Conservation (phyloP, 2,329 filamentous ascomycete species). For the Ceratocystis ficicola region DNA sequence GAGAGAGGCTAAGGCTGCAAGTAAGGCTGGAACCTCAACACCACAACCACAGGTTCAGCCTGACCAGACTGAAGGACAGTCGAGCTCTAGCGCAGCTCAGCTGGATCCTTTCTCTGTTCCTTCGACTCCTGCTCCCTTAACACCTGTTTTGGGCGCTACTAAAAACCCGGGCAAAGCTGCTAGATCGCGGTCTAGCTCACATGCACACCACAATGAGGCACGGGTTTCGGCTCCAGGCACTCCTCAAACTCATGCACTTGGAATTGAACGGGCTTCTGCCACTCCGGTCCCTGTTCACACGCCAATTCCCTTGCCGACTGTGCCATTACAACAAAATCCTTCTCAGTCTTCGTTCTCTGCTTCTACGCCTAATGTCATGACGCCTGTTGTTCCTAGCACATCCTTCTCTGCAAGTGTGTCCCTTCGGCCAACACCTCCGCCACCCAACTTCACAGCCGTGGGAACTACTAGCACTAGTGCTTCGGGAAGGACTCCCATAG, state of each 20-base stretch:
- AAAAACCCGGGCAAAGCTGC: conserved; percentile 32
- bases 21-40: conserved; percentile 34
- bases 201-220: conserved; percentile 36
- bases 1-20: conserved; percentile 26
- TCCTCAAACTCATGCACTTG: conserved; percentile 31
- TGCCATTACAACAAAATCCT: conserved; percentile 29
- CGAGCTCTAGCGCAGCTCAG: not conserved
- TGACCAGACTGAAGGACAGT: not conserved
- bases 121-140: conserved; percentile 27
- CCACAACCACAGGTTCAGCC: conserved; percentile 16
- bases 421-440: conserved; percentile 9
- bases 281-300: conserved; percentile 15
- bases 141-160: conserved; percentile 37
- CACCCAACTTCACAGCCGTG: conserved; percentile 14
- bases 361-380: conserved; percentile 24
- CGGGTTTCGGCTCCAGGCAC: conserved; percentile 29
- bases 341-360: conserved; percentile 26
- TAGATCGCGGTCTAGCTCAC: conserved; percentile 45
- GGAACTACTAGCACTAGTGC: not conserved
- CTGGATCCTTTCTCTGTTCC: conserved; percentile 7
- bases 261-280: not conserved
- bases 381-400: not conserved
- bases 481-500: not conserved
- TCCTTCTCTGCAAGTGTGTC: conserved; percentile 8
- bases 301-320: conserved; percentile 17